Evolutionary conservation across 1,139 yeast genomes (phyloP), one percentile per base, ranked within the genome.

Genomic region (Kodamaea suecica): DNA sequence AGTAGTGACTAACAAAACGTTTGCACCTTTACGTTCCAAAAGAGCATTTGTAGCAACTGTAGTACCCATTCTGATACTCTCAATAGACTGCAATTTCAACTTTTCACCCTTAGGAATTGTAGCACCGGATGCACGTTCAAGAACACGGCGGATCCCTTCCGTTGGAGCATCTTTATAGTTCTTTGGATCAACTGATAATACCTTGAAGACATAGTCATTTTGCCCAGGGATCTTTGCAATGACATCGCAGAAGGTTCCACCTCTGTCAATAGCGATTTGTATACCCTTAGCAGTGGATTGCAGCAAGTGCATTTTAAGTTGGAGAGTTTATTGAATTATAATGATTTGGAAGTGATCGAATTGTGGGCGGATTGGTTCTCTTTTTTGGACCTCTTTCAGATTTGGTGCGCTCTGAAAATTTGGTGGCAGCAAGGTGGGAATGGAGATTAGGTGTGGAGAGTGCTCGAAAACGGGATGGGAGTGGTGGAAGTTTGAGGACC

Each of bases 181-280:
- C 29, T 72, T 65, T 0, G 96, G 95, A 53, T 90, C 96, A 5
- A 84, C 95, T 1, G 95, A 86, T 19, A 90, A 66, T 27, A 88
- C 62, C 57, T 88, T 88, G 49, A 76, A 68, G 1, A 63, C 68
- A 33, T 52, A 53, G 42, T 70, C 74, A 3, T 50, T 49, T 29
- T 61, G 61, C 10, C 57, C 59, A 0, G 72, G 70, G 33, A 64
- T 63, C 39, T 80, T 70, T 4, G 82, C 79, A 20, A 74, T 67
- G 55, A 88, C 77, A 53, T 87, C 96, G 5, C 95, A 86, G 62
- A 87, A 87, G 0, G 96, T 88, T 36, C 97, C 96, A 43, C 92
- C 90, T 53, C 88, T 63, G 49, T 78, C 83, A 25, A 51, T 52
- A 20, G 57, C 54, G 11, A 50, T 49, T 31, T 43, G 40, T 5